phyloP scores from a whole-genome alignment of 257 asterid species.

The Petunia secreta region DNA sequence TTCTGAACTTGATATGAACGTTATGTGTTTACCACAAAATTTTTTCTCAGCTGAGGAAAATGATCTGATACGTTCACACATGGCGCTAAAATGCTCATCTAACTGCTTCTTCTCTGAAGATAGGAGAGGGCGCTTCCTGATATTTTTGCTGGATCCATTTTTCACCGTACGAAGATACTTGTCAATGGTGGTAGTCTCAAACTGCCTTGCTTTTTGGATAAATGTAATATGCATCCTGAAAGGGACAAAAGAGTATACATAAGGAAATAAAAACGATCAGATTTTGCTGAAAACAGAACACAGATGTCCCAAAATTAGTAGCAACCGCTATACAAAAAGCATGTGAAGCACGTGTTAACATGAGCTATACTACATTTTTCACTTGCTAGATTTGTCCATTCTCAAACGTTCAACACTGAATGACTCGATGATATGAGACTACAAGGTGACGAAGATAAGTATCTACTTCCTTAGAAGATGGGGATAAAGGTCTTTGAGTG shows the following conservation, averaged over 20 bases:
- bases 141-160: constrained; percentile 42
- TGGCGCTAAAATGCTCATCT: constrained; percentile 66
- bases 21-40: constrained; percentile 66
- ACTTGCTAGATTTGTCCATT: neutral
- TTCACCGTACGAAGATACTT: constrained; percentile 51
- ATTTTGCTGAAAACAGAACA: constrained; percentile 10
- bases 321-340: neutral
- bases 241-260: constrained; percentile 28
- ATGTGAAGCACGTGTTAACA: constrained; percentile 6
- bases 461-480: neutral
- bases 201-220: constrained; percentile 51
- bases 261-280: neutral
- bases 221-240: constrained; percentile 58
- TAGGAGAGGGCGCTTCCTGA: constrained; percentile 58
- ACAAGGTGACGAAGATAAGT: neutral
- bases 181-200: constrained; percentile 48
- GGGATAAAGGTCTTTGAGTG: neutral
- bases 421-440: neutral
- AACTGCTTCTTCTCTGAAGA: constrained; percentile 55
- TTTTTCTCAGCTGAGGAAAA: constrained; percentile 50
- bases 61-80: constrained; percentile 65
- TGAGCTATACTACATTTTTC: neutral
- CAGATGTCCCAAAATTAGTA: neutral
- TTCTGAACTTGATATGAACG: constrained; percentile 72
- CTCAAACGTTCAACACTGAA: neutral